Base-by-base conservation (phyloP, 805 yeast species). In the Candida xiaguanensis region DNA sequence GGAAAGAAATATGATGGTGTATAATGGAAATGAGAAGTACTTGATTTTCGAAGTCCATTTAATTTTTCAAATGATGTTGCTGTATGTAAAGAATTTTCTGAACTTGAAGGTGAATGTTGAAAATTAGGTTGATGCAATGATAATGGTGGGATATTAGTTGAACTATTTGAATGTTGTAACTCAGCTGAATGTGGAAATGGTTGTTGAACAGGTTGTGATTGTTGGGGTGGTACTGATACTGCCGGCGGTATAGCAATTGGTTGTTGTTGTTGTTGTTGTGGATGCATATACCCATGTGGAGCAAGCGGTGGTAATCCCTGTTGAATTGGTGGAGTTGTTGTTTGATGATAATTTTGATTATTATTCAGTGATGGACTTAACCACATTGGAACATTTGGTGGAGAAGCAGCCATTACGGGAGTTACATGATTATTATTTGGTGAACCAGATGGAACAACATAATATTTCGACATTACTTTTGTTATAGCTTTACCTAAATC, bases 401-500 rank as follows among this genome's bases (percentile, higher is more conserved):
- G 38, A 15, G 30, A 16, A 15, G 17, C 13, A 23, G 16, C 5
- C 5, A 12, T 16, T 17, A 16, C 13, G 6, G 15, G n/a, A 22
- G 9, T 9, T 8, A 9, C 24, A 8, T 22, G 24, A 25, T n/a
- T n/a, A 25, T 25, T 25, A n/a, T n/a, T n/a, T n/a, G 38, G 33
- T 2, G 22, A 25, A 8, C 19, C 26, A 12, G 31, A 16, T 18
- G 38, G 12, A n/a, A 41, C 40, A 11, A 55, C 48, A 11, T 69
- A 59, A 51, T 82, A 82, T 56, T 82, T 82, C 24, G 78, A 63
- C 24, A 78, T 65, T 11, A 82, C 82, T 50, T 77, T 80, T 18
- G 61, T 56, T 36, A 81, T 51, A 0, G 87, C 87, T 22, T 59
- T 65, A 27, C 64, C 72, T 18, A 82, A 58, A 31, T 70, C 65